phyloP scores from a whole-genome alignment of 2,329 filamentous ascomycete species.

The Trichoderma sp. region DNA sequence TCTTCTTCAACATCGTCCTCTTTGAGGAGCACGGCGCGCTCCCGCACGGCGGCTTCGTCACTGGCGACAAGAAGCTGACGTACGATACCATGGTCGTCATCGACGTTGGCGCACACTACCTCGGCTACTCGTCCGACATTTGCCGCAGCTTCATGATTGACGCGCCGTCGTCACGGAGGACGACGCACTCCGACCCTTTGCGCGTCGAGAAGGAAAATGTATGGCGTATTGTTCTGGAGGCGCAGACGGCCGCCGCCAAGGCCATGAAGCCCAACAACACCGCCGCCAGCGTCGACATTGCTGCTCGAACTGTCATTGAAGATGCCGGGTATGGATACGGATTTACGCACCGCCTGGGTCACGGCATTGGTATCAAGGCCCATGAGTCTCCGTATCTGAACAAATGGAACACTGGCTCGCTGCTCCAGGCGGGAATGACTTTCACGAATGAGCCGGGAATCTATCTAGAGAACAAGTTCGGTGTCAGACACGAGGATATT shows the following conservation, averaged over 20 bases:
- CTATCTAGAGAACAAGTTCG: slow-evolving; percentile 61
- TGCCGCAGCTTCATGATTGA: slow-evolving; percentile 62
- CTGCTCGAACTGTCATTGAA: slow-evolving; percentile 58
- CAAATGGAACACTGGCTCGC: slow-evolving; percentile 55
- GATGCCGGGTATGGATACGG: slow-evolving; percentile 44
- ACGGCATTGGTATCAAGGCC: slow-evolving; percentile 67
- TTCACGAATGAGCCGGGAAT: slow-evolving; percentile 67
- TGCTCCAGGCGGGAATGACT: slow-evolving; percentile 58
- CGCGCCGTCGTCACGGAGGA: slow-evolving; percentile 28
- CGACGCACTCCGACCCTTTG: slow-evolving; percentile 27
- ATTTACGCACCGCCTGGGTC: slow-evolving; percentile 64
- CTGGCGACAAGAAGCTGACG: slow-evolving; percentile 32
- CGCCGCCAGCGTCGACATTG: slow-evolving; percentile 62
- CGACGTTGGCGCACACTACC: slow-evolving; percentile 62
- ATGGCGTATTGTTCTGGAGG: slow-evolving; percentile 63
- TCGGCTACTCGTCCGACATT: slow-evolving; percentile 65
- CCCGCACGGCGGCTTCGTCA: slow-evolving; percentile 55
- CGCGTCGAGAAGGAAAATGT: slow-evolving; percentile 55
- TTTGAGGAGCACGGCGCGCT: slow-evolving; percentile 59
- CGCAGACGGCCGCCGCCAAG: slow-evolving; percentile 56
- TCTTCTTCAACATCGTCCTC: slow-evolving; percentile 62
- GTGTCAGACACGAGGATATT: slow-evolving; percentile 64
- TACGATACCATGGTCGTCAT: slow-evolving; percentile 46
- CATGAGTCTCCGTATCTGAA: slow-evolving; percentile 67
- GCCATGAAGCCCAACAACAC: slow-evolving; percentile 53